Evolutionary conservation across 371 early-diverging fungal species (phyloP), one percentile per base, ranked within the genome.

Genomic region (Zopfochytrium polystomum): DNA sequence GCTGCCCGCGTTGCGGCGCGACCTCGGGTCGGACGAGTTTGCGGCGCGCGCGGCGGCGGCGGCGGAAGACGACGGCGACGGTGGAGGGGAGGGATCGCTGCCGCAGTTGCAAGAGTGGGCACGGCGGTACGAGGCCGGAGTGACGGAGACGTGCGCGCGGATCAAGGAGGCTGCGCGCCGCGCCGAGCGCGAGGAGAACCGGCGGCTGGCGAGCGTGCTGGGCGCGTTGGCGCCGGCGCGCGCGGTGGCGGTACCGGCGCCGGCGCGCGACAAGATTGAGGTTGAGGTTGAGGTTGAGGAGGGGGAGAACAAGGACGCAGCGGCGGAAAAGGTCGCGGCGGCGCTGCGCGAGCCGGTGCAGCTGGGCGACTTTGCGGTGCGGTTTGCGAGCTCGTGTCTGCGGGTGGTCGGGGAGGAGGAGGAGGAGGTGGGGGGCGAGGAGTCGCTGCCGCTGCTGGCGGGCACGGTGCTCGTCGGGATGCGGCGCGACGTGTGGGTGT

Each of bases 131-230:
- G 29, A 32, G 34, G 52, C 47, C 47, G 32, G 29, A 35, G 55
- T 64, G 29, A 11, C 26, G 22, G 38, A 30, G 43, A 59, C 67
- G 2, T 58, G 50, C 34, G 49, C 27, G 11, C 32, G 46, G 25
- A 31, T 70, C 47, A 46, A 61, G 75, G 9, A 57, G 63, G 20
- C 87, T 78, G 68, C 81, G 78, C 30, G 78, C 75, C 58, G 70
- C 76, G 35, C 83, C 53, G 80, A 81, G 7, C 69, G 83, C 7
- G 75, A 80, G 32, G 81, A 80, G 23, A 88, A 87, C 62, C 78
- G 79, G 35, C 86, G 86, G n/a, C 71, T 87, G 11, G 83, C 85
- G 47, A 70, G 79, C 22, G 79, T 88, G 2, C 45, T 88, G n/a
- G 67, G 71, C 18, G 80, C 85, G 7, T 57, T 86, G 59, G 59